Evolutionary conservation across 345 rosid genomes (phyloP).

Genomic region (Microthlaspi erraticum): DNA sequence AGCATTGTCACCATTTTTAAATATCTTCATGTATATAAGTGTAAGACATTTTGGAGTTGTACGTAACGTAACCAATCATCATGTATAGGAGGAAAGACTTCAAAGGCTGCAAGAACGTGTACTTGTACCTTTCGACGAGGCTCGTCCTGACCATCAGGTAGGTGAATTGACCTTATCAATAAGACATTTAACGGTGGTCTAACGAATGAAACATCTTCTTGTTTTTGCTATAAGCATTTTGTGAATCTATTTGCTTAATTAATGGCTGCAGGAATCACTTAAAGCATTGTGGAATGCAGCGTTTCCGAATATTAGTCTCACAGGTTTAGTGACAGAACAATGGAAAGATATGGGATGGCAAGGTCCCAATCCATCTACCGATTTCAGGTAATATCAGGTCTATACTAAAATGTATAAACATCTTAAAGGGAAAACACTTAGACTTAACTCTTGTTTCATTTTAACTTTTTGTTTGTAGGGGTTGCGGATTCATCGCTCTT

Average conservation of each 20-base stretch:
- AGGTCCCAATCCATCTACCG: constrained; percentile 97
- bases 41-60: not conserved
- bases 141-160: constrained; percentile 89
- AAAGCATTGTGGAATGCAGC: constrained; percentile 77
- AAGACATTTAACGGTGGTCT: not conserved
- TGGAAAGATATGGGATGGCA: constrained; percentile 99
- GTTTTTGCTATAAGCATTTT: not conserved
- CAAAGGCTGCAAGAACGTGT: constrained; percentile 79
- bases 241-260: not conserved
- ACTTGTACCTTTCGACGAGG: constrained; percentile 77
- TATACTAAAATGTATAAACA: not conserved
- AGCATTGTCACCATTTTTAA: constrained; percentile 20
- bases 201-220: not conserved
- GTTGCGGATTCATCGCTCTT: constrained; percentile 85
- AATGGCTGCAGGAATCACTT: constrained; percentile 74
- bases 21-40: not conserved
- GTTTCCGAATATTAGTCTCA: constrained; percentile 68
- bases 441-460: not conserved
- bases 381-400: constrained; percentile 68
- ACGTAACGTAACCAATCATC: not conserved
- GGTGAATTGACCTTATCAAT: constrained; percentile 24
- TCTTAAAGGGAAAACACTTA: not conserved
- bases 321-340: constrained; percentile 82
- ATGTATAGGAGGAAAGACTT: constrained; percentile 71
- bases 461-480: constrained; percentile 52